Conservation (phyloP, 2,329 filamentous ascomycete genomes). For the Fonsecaea erecta region DNA sequence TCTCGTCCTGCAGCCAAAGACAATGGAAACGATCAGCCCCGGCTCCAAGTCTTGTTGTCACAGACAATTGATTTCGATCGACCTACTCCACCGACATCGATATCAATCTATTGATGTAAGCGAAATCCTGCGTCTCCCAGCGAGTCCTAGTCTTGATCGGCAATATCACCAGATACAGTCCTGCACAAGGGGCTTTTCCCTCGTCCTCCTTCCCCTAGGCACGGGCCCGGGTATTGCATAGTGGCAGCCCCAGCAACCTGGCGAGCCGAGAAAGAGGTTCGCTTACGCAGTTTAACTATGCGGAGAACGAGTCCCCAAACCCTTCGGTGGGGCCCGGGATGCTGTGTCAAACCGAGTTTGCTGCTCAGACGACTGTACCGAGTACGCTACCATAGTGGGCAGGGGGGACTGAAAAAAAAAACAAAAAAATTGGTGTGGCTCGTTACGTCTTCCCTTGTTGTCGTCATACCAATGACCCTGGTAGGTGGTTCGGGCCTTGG, state of each 20-base stretch:
- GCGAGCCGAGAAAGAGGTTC: slow-evolving; percentile 1
- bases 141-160: slow-evolving; percentile 16
- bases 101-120: slow-evolving; percentile 21
- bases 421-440: neutral
- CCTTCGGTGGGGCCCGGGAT: neutral
- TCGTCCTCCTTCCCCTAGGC: neutral
- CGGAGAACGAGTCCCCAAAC: neutral
- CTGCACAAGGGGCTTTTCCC: neutral
- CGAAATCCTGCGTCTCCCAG: slow-evolving; percentile 14
- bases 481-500: neutral
- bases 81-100: slow-evolving; percentile 22
- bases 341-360: neutral
- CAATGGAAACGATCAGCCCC: neutral
- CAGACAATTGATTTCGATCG: slow-evolving; percentile 10
- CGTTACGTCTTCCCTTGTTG: neutral
- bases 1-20: neutral
- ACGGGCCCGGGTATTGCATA: neutral
- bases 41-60: neutral
- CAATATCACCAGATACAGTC: slow-evolving; percentile 1
- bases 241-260: neutral
- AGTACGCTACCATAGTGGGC: neutral
- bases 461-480: slow-evolving; percentile 1
- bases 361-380: neutral
- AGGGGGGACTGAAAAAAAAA: neutral
- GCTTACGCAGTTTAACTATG: slow-evolving; percentile 1